Conservation (phyloP, 2,329 filamentous ascomycete species). For the Periconia sp. region DNA sequence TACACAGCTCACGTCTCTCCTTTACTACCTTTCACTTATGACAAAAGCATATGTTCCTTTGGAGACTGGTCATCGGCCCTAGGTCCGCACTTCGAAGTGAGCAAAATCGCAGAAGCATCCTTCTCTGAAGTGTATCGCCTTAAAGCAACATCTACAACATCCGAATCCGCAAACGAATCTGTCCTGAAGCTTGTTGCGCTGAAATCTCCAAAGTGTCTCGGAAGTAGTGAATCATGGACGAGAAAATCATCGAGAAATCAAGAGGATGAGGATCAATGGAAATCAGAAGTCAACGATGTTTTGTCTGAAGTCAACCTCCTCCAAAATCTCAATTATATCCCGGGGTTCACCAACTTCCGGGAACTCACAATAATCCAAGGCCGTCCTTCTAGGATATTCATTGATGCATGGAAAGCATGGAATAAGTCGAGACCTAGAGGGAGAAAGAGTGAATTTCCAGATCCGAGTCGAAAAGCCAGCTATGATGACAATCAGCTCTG, state of each 20-base stretch:
- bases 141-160: slow-evolving; percentile 38
- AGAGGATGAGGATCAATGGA: slow-evolving; percentile 47
- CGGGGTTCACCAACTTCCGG: slow-evolving; percentile 68
- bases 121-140: slow-evolving; percentile 71
- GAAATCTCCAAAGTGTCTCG: slow-evolving; percentile 40
- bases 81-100: slow-evolving; percentile 54
- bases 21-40: slow-evolving; percentile 38
- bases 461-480: slow-evolving; percentile 60
- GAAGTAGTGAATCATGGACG: slow-evolving; percentile 51
- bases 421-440: slow-evolving; percentile 51
- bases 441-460: slow-evolving; percentile 60
- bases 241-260: slow-evolving; percentile 34
- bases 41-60: slow-evolving; percentile 40
- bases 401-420: slow-evolving; percentile 52
- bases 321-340: slow-evolving; percentile 63
- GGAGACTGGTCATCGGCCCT: slow-evolving; percentile 50
- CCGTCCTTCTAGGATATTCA: slow-evolving; percentile 59
- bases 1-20: slow-evolving; percentile 32
- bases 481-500: slow-evolving; percentile 65
- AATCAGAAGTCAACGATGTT: slow-evolving; percentile 53
- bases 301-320: slow-evolving; percentile 58
- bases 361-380: slow-evolving; percentile 65
- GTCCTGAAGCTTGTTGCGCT: slow-evolving; percentile 55
- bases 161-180: slow-evolving; percentile 46
- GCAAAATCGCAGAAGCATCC: slow-evolving; percentile 70